Evolutionary conservation across 1,284 basidiomycete genomes (phyloP), one percentile per base, ranked within the genome.

Genomic region (Xerocomus nothofagi): DNA sequence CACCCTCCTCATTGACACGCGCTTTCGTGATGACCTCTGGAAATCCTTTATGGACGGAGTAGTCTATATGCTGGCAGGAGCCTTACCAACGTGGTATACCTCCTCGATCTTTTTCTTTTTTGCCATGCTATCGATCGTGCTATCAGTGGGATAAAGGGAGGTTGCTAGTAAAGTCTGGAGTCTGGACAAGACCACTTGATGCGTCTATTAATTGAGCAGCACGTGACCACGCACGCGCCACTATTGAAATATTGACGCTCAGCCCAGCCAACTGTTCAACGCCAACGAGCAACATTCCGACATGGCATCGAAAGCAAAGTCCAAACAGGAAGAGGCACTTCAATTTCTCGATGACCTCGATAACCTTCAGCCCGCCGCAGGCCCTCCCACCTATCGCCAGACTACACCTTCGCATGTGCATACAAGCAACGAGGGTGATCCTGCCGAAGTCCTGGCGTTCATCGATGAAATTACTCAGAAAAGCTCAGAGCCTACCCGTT

Each of bases 391-490:
- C 15, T 48, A 59, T 34, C 47, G 60, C 29, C 53, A 63, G 36
- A 54, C 59, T 40, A 45, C 39, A 49, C 56, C 62, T 29, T 53
- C 53, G n/a, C 58, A 45, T 24, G 45, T 44, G 37, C 36, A 63
- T 34, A 51, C 63, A 26, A 63, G 66, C 45, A 69, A 73, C 40
- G 75, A 75, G 56, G 81, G 81, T 36, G 84, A 91, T 65, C 86
- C 88, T 18, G 69, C 75, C 0, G 88, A 91, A 54, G 91, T 91
- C 15, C 81, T 95, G 37, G 93, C 93, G 21, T 96, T 95, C 74
- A 82, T 97, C 47, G 92, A 97, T 70, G 92, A 96, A 70, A 92
- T 96, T 60, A 93, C 91, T 0, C 90, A 91, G 77, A 93, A 93
- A 71, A 87, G 83, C 66, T 77, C 84, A 4, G 88, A 89, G 58